These are phyloP conservation scores for Colletotrichum sublineola DNA, from an alignment of 2,329 filamentous ascomycete species.

Conservation along the genomic window DNA sequence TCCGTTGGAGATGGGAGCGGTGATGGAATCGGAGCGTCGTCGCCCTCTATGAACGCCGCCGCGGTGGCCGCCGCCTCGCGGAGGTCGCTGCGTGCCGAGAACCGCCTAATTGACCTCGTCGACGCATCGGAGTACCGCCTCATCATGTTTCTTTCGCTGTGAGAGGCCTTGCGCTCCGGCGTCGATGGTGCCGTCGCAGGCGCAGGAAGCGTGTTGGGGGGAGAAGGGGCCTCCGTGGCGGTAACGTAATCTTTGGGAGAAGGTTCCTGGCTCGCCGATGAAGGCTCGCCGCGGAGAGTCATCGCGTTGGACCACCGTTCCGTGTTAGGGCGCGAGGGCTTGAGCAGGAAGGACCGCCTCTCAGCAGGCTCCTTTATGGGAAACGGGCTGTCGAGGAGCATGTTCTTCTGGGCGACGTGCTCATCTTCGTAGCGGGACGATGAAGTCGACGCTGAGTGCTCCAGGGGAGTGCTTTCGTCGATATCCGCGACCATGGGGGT, in stretches of 20 bases:
- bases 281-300: slow-evolving; percentile 31
- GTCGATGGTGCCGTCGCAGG: slow-evolving; percentile 30
- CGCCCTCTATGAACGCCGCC: slow-evolving; percentile 31
- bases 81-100: slow-evolving; percentile 35
- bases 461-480: slow-evolving; percentile 29
- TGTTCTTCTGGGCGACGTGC: slow-evolving; percentile 20
- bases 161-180: slow-evolving; percentile 25
- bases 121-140: slow-evolving; percentile 37
- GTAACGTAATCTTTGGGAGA: neutral
- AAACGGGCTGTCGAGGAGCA: slow-evolving; percentile 33
- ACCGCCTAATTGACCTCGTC: slow-evolving; percentile 32
- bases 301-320: slow-evolving; percentile 37
- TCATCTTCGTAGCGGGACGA: slow-evolving; percentile 35
- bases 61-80: slow-evolving; percentile 37
- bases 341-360: slow-evolving; percentile 35
- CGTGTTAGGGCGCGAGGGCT: slow-evolving; percentile 29
- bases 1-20: slow-evolving; percentile 29
- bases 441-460: slow-evolving; percentile 4
- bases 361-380: slow-evolving; percentile 30
- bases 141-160: slow-evolving; percentile 28
- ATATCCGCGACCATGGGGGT: slow-evolving; percentile 34
- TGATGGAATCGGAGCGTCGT: slow-evolving; percentile 7
- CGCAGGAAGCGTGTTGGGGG: slow-evolving; percentile 3
- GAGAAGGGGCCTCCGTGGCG: neutral
- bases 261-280: slow-evolving; percentile 20